These are phyloP conservation scores for Trapa bicornis DNA, from an alignment of 345 rosid species.

Conservation along the genomic window DNA sequence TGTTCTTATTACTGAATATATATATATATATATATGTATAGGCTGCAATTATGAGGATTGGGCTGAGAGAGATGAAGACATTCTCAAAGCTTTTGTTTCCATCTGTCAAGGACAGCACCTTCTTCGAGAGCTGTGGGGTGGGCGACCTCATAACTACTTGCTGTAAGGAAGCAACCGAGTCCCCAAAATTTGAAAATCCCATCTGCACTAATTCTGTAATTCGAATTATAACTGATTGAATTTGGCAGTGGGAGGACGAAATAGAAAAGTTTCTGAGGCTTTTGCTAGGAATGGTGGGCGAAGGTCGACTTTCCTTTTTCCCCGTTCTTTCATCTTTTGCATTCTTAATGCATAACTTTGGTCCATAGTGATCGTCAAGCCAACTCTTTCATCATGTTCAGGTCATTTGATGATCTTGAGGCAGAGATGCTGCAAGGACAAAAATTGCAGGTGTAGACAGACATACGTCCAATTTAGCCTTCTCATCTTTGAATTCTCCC, in stretches of 20 bases:
- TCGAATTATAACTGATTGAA: background rate
- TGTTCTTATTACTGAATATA: constrained; percentile 6
- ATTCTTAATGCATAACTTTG: background rate
- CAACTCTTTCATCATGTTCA: constrained; percentile 15
- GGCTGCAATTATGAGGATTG: constrained; percentile 99
- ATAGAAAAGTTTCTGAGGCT: constrained; percentile 65
- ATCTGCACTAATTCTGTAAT: background rate
- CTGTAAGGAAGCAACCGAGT: constrained; percentile 33
- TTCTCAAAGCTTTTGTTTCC: constrained; percentile 75
- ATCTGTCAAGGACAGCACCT: constrained; percentile 73
- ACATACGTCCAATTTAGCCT: background rate
- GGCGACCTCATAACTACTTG: constrained; percentile 91
- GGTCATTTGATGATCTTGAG: constrained; percentile 96
- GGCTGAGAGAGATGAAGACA: constrained; percentile 84
- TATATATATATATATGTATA: background rate
- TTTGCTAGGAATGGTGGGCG: constrained; percentile 69
- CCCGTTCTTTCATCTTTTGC: background rate
- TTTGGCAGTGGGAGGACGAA: constrained; percentile 17
- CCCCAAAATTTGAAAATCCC: background rate
- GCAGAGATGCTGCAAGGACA: constrained; percentile 93
- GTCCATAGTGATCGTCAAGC: constrained; percentile 4
- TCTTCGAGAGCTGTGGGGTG: constrained; percentile 94
- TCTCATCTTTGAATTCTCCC: background rate
- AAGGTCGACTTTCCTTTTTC: constrained; percentile 29
- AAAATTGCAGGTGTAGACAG: constrained; percentile 78